Base-by-base conservation (phyloP, 208 protist species). In the Crithidia fasciculata region DNA sequence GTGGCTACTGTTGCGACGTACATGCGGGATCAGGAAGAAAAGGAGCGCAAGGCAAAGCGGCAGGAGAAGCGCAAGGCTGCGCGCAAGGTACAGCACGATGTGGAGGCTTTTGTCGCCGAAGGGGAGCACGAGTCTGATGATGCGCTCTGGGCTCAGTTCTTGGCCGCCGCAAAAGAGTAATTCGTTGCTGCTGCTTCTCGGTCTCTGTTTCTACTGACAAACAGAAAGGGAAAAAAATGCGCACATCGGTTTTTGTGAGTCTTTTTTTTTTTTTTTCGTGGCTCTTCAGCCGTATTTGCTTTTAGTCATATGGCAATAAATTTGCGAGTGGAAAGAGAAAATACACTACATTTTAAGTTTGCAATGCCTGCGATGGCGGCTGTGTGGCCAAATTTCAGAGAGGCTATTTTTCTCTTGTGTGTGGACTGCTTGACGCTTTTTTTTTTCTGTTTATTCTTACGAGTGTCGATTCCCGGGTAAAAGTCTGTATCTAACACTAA, bases 1-100 rank as follows among this genome's bases (percentile, higher is more conserved):
- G 72, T 86, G n/a, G 83, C 74, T 8, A 91, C 82, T 40, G 86
- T 91, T 45, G 84, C 81, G 37, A 87, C 83, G n/a, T 89, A 84
- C 76, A 64, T 76, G 47, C 70, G 53, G 12, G 80, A 87, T 49
- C 63, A 85, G 74, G 80, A 83, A 43, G 81, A 81, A 60, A 72
- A 81, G 68, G 82, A 90, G 61, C 78, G 77, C 19, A 88, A 86
- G 73, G 72, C 69, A 7, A 79, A 84, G 66, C 64, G 73, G 6
- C 77, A 82, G 43, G 63, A 89, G 36, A 76, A 76, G 15, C 79
- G 74, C 15, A 81, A 16, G 76, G 64, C 76, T 10, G 55, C 57
- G 8, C 59, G 73, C 36, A 70, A 74, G 41, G 55, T 59, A 15
- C 67, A 79, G 66, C 49, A 73, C 19, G 67, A 56, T 10, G 74